Evolutionary conservation across 2,329 filamentous ascomycete species (phyloP), one percentile per base, ranked within the genome.

Genomic region (Verticillium longisporum): DNA sequence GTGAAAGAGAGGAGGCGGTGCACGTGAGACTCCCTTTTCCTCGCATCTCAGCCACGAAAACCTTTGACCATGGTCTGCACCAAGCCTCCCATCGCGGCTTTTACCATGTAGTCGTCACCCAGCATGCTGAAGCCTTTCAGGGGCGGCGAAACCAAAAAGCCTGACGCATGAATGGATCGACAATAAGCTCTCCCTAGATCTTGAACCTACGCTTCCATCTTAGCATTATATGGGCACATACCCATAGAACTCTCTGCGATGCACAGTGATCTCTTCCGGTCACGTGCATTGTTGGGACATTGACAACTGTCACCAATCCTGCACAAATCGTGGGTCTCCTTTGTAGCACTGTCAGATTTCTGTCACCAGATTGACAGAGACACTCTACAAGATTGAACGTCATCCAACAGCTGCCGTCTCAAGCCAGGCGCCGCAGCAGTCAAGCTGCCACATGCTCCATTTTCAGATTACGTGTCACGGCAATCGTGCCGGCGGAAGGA

Each of bases 1-100:
- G 45, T 50, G 45, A 21, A 26, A 50, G n/a, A 45, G 38, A 21
- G 59, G 61, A 64, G 63, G 59, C 63, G 63, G 61, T 64, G 61
- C 63, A 60, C 53, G 55, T 18, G 55, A 57, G 54, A 56, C 36
- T 45, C 36, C 57, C 26, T 57, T 60, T 50, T 57, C 50, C 55
- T 62, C 26, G 41, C 61, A 55, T 57, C 56, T 45, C 60, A 37
- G 50, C 50, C 14, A 58, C 33, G 26, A 21, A 36, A 34, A 34
- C 31, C n/a, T 21, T 50, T 13, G 45, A 3, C 18, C 18, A n/a
- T 26, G 6, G 45, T 50, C 45, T 50, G n/a, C 45, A 7, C 45
- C 45, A n/a, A 50, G 45, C 18, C 45, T 36, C 4, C 34, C 34
- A 10, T 36, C 34, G 7, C 34, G 13, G 13, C 34, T 13, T 26